phyloP scores from a whole-genome alignment of 805 yeast species.

The Kodamaea fukazawae region DNA sequence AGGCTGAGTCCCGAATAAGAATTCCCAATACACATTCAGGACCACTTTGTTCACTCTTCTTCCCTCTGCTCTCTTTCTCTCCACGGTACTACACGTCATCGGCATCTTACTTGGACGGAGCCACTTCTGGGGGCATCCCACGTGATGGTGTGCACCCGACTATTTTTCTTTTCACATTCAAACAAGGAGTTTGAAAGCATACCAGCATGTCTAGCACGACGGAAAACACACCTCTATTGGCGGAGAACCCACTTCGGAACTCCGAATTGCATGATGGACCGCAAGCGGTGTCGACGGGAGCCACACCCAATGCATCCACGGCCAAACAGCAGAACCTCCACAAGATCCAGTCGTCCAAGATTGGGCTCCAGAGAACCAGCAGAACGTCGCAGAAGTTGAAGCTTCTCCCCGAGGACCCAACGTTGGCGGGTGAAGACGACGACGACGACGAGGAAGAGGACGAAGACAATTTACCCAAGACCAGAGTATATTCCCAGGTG shows the following conservation, averaged over 20 bases:
- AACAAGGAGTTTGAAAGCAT: background rate
- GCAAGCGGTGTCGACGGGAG: constrained; percentile 7
- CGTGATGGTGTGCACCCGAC: no score
- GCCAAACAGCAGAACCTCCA: background rate
- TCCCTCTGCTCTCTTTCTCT: no score
- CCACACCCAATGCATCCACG: background rate
- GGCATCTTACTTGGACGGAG: no score
- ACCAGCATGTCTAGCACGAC: constrained; percentile 3
- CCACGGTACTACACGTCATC: no score
- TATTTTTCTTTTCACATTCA: no score
- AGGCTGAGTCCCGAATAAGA: no score
- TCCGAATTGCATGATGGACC: background rate
- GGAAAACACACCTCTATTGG: constrained; percentile 6
- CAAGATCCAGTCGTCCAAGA: constrained; percentile 42
- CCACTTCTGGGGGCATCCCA: no score
- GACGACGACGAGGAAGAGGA: constrained; percentile 26
- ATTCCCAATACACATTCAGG: no score
- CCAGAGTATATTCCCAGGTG: constrained; percentile 78
- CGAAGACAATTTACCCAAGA: constrained; percentile 25
- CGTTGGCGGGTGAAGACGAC: constrained; percentile 10
- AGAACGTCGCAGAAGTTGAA: constrained; percentile 73
- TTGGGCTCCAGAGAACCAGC: constrained; percentile 73
- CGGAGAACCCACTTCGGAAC: constrained; percentile 7
- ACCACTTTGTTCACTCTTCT: no score
- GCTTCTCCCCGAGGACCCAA: constrained; percentile 53